These are phyloP conservation scores for Verticillium nubilum DNA, from an alignment of 2,329 filamentous ascomycete species.

Conservation along the genomic window DNA sequence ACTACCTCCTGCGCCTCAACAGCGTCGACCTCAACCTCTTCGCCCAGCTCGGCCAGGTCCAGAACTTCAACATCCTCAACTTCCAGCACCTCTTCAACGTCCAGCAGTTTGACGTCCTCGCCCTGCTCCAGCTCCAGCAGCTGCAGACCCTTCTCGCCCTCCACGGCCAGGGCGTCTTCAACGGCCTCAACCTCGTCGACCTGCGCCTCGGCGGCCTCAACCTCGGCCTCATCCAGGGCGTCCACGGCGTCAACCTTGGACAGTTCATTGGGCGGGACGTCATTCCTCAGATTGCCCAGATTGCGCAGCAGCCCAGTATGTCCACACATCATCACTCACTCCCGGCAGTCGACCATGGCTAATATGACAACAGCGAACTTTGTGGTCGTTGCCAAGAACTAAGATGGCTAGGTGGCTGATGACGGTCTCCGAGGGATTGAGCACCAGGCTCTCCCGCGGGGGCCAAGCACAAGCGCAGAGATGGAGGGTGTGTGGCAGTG, in stretches of 20 bases:
- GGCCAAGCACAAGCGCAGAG: neutral
- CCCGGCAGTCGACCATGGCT: neutral
- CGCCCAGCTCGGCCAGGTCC: constrained; percentile 22
- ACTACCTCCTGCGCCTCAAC: constrained; percentile 43
- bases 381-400: neutral
- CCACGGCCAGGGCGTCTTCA: constrained; percentile 23
- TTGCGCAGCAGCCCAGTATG: constrained; percentile 18
- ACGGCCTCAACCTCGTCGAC: constrained; percentile 19
- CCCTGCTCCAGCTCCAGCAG: constrained; percentile 33
- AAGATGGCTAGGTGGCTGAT: neutral
- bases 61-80: constrained; percentile 33
- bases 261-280: constrained; percentile 21
- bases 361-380: neutral
- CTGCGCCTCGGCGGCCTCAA: constrained; percentile 20
- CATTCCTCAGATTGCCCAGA: constrained; percentile 20
- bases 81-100: constrained; percentile 36
- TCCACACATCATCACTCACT: too few species aligned
- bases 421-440: neutral
- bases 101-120: constrained; percentile 33
- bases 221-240: constrained; percentile 21
- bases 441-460: neutral
- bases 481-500: neutral
- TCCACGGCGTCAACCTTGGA: constrained; percentile 20
- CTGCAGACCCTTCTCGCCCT: constrained; percentile 31
- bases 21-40: constrained; percentile 37